A percentile compares a stretch with the other conserved stretches of the same genome.
Evolutionary conservation across 495 filamentous ascomycete genomes (phyloP).

Genomic region (Massariosphaeria phaeospora): DNA sequence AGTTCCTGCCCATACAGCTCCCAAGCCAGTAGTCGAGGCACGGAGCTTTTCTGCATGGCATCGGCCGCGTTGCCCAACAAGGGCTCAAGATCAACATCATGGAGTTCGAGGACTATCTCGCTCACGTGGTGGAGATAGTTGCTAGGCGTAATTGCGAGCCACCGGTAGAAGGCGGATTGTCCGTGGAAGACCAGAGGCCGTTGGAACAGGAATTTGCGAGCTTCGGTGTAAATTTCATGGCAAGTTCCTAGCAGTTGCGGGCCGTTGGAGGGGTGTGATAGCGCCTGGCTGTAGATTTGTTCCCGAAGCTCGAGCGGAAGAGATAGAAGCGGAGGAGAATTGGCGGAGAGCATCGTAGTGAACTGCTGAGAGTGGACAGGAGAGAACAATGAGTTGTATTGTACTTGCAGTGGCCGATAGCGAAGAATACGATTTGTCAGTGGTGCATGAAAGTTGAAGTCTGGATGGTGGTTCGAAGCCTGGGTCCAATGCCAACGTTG

Average conservation of each 20-base stretch:
- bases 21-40: slow-evolving; percentile 11
- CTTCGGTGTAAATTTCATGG: slow-evolving; percentile 30
- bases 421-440: no score
- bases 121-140: slow-evolving; percentile 13
- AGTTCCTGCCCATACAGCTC: slow-evolving; percentile 22
- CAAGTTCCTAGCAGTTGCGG: slow-evolving; percentile 26
- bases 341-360: no score
- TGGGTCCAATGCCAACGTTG: no score
- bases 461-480: no score
- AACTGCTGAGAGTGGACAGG: no score
- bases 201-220: slow-evolving; percentile 33
- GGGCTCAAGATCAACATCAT: slow-evolving; percentile 26
- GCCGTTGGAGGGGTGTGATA: background rate
- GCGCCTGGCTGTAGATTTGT: slow-evolving; percentile 20
- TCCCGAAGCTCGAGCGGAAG: slow-evolving; percentile 31
- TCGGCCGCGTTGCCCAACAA: background rate
- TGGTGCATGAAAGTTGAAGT: no score
- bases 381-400: no score
- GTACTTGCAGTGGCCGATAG: no score
- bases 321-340: slow-evolving; percentile 13
- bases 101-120: slow-evolving; percentile 19
- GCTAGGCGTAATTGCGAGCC: slow-evolving; percentile 12
- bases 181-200: slow-evolving; percentile 24
- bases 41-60: background rate
- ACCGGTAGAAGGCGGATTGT: slow-evolving; percentile 26